Base-by-base conservation (phyloP, 441 rosid genomes). In the Metrosideros polymorpha region DNA sequence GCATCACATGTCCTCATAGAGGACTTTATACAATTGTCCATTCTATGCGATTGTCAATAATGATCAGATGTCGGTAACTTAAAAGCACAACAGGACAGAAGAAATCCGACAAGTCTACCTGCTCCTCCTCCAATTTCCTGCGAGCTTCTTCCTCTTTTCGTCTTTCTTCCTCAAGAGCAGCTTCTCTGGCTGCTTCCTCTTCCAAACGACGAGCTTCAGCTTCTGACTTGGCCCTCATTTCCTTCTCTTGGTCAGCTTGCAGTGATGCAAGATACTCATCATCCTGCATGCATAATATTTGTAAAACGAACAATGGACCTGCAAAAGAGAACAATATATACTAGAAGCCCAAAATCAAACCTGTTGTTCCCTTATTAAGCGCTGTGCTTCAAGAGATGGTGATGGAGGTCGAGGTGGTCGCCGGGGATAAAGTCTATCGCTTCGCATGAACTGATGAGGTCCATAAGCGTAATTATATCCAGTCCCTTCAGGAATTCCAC, bases 241-340 rank as follows among this genome's bases (percentile, higher is more conserved):
- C 98, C 88, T 95, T 96, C 88, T 98, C 99, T 90, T 94, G 91
- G 91, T 98, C 99, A 89, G 99, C 99, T 92, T 96, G 98, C 90
- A 98, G 90, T 83, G 99, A 91, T 52, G 98, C 98, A 85, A 94
- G 93, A 92, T 96, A 98, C 87, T 96, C 99, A 90, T 96, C 98
- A 89, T 98, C 99, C 99, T 98, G 93, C 91, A 89, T 18, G 53
- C 85, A 76, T 51, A 85, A 87, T 75, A 57, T 42, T 86, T 84
- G 85, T 83, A 84, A 57, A 53, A 63, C 86, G 27, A 53, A 17
- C 49, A 51, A 50, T 22, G 43, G 77, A 30, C 84, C 54, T 12
- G 49, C 56, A n/a, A 52, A 85, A 83, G 49, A 49, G 43, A 85
- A 85, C 30, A 51, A 47, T 50, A 71, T 18, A 27, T 57, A 75